Evolutionary conservation across 495 filamentous ascomycete species (phyloP).

Genomic region (Pseudevernia furfuracea): DNA sequence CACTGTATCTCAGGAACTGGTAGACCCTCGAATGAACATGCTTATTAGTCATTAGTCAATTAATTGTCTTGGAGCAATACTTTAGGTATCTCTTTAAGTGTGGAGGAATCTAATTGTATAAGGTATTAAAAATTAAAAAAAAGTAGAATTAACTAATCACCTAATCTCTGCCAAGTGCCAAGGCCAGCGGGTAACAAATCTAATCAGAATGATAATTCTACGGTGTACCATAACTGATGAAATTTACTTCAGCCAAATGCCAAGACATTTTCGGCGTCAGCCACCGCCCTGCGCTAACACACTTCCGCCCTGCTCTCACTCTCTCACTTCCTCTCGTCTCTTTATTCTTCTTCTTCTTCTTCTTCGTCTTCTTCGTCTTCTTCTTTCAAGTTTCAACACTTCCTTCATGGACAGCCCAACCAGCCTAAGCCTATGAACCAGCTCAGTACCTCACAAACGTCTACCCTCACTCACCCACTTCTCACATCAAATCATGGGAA

Average conservation of each 20-base stretch:
- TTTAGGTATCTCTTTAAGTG: too few species aligned
- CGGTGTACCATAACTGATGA: too few species aligned
- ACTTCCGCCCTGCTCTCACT: constrained; percentile 13
- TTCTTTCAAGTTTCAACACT: not conserved
- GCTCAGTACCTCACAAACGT: constrained; percentile 6
- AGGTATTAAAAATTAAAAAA: too few species aligned
- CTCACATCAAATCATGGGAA: constrained; percentile 24
- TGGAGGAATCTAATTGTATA: too few species aligned
- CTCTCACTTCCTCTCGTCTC: not conserved
- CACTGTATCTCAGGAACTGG: not conserved
- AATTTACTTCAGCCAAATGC: not conserved
- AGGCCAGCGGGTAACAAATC: too few species aligned
- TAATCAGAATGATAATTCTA: too few species aligned
- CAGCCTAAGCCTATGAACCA: constrained; percentile 19
- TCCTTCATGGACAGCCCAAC: constrained; percentile 3
- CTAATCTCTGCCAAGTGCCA: too few species aligned
- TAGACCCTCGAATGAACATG: not conserved
- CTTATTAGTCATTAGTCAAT: too few species aligned
- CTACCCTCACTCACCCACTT: constrained; percentile 10
- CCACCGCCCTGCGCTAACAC: constrained; percentile 7
- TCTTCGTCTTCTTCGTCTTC: constrained; percentile 9
- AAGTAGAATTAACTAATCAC: too few species aligned
- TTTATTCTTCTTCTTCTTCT: constrained; percentile 6
- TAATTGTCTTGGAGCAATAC: not conserved
- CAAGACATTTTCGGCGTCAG: constrained; percentile 2